A percentile compares a stretch with the other conserved stretches of the same genome.
Conservation (phyloP, 1,284 basidiomycete species). For the Cryptococcus sp. region DNA sequence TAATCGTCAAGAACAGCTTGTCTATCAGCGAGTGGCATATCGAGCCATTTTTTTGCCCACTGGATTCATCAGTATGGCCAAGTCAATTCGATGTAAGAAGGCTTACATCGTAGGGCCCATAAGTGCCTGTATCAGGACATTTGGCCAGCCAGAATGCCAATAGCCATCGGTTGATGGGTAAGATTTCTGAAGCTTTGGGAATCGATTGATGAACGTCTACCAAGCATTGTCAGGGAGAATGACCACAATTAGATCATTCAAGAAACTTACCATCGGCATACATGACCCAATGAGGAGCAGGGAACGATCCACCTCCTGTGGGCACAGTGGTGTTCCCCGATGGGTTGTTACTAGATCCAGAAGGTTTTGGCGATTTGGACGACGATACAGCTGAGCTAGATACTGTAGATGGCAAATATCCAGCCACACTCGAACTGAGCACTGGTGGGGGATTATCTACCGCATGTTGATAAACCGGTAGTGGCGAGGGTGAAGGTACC, state of each 20-base stretch:
- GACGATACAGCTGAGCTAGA: too few species aligned
- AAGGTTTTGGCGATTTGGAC: too few species aligned
- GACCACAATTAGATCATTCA: background rate
- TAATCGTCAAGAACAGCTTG: conserved; percentile 30
- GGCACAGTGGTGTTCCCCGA: background rate
- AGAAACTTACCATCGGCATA: background rate
- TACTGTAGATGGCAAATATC: too few species aligned
- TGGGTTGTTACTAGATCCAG: too few species aligned
- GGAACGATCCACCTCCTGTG: background rate
- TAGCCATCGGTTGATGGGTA: conserved; percentile 33
- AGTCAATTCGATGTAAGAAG: background rate
- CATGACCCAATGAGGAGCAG: background rate
- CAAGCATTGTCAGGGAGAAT: background rate
- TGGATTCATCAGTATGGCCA: background rate
- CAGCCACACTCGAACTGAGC: too few species aligned
- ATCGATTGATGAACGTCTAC: background rate
- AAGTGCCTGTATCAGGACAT: conserved; percentile 5
- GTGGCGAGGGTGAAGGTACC: background rate
- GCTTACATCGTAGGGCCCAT: conserved; percentile 24
- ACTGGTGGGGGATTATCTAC: too few species aligned
- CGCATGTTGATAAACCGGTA: too few species aligned
- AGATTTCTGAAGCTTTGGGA: background rate
- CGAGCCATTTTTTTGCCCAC: conserved; percentile 11
- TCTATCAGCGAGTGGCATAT: conserved; percentile 8
- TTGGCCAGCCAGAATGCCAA: conserved; percentile 40